These are phyloP conservation scores for Paecilomyces formosus DNA, from an alignment of 2,329 filamentous ascomycete genomes.

Conservation along the genomic window DNA sequence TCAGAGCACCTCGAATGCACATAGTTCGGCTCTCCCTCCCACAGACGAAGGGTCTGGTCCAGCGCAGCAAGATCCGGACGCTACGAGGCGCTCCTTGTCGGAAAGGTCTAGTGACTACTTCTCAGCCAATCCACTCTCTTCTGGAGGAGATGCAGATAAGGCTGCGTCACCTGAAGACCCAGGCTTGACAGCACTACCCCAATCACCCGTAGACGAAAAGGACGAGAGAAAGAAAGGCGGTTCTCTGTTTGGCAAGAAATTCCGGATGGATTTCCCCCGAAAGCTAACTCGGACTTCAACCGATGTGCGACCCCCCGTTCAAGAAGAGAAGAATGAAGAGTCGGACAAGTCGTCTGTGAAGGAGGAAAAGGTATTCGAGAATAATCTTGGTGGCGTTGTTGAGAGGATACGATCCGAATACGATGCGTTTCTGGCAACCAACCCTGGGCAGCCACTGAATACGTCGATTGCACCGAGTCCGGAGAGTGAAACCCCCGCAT, in stretches of 20 bases:
- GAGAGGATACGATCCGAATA: slow-evolving; percentile 40
- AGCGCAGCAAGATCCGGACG: slow-evolving; percentile 38
- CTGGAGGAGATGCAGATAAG: slow-evolving; percentile 43
- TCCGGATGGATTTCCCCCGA: slow-evolving; percentile 70
- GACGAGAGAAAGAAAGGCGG: slow-evolving; percentile 51
- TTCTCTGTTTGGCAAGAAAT: slow-evolving; percentile 73
- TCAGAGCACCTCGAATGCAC: slow-evolving; percentile 24
- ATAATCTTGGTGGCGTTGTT: slow-evolving; percentile 39
- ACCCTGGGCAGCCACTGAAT: slow-evolving; percentile 28
- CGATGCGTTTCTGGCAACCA: slow-evolving; percentile 32
- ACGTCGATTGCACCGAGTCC: slow-evolving; percentile 36
- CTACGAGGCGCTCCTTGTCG: slow-evolving; percentile 45
- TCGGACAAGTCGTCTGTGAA: slow-evolving; percentile 46
- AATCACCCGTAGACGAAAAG: slow-evolving; percentile 52
- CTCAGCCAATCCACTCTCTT: slow-evolving; percentile 49
- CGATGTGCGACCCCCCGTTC: slow-evolving; percentile 62
- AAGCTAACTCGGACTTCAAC: slow-evolving; percentile 65
- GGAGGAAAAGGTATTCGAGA: slow-evolving; percentile 38
- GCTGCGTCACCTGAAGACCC: slow-evolving; percentile 39
- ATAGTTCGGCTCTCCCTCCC: slow-evolving; percentile 23
- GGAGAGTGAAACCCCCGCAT: slow-evolving; percentile 37
- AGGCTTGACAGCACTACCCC: slow-evolving; percentile 38
- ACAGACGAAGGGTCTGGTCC: slow-evolving; percentile 23
- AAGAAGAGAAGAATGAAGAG: slow-evolving; percentile 65
- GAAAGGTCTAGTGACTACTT: slow-evolving; percentile 70